Evolutionary conservation across 2,329 filamentous ascomycete genomes (phyloP).

Genomic region (Stagonosporopsis vannaccii): DNA sequence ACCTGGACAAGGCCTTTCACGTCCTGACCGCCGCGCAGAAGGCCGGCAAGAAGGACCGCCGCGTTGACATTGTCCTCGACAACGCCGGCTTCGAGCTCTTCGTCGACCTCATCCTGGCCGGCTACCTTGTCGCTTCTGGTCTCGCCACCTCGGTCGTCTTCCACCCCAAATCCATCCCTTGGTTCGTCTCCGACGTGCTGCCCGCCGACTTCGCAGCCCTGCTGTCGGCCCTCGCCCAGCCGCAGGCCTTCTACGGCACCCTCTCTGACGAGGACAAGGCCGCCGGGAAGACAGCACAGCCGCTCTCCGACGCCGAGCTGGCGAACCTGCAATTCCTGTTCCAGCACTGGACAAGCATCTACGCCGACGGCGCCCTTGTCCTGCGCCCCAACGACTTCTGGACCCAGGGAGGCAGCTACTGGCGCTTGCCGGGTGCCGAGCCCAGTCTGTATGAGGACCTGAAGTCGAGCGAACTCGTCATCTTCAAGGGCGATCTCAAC

Average conservation of each 20-base stretch:
- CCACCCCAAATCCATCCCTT: slow-evolving; percentile 93
- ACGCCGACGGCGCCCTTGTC: slow-evolving; percentile 82
- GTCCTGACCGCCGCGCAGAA: slow-evolving; percentile 70
- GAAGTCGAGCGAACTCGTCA: slow-evolving; percentile 81
- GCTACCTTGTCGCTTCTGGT: slow-evolving; percentile 83
- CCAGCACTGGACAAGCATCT: slow-evolving; percentile 77
- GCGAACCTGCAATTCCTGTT: slow-evolving; percentile 79
- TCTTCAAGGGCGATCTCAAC: slow-evolving; percentile 98
- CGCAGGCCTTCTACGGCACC: slow-evolving; percentile 79
- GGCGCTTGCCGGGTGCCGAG: slow-evolving; percentile 77
- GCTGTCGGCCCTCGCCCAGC: slow-evolving; percentile 78
- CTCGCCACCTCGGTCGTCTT: slow-evolving; percentile 88
- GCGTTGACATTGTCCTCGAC: slow-evolving; percentile 94
- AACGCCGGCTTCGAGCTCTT: slow-evolving; percentile 98
- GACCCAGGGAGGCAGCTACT: slow-evolving; percentile 87
- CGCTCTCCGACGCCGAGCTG: slow-evolving; percentile 72
- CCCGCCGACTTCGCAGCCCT: slow-evolving; percentile 86
- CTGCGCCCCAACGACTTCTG: slow-evolving; percentile 89
- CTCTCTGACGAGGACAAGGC: slow-evolving; percentile 71
- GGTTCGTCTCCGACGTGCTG: slow-evolving; percentile 97
- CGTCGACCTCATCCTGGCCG: slow-evolving; percentile 90
- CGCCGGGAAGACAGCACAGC: slow-evolving; percentile 62
- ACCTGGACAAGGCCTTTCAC: slow-evolving; percentile 76
- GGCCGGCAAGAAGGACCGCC: slow-evolving; percentile 69
- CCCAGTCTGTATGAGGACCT: slow-evolving; percentile 77